Base-by-base conservation (phyloP, 2,329 filamentous ascomycete genomes). In the Aspergillus quadrilineatus region DNA sequence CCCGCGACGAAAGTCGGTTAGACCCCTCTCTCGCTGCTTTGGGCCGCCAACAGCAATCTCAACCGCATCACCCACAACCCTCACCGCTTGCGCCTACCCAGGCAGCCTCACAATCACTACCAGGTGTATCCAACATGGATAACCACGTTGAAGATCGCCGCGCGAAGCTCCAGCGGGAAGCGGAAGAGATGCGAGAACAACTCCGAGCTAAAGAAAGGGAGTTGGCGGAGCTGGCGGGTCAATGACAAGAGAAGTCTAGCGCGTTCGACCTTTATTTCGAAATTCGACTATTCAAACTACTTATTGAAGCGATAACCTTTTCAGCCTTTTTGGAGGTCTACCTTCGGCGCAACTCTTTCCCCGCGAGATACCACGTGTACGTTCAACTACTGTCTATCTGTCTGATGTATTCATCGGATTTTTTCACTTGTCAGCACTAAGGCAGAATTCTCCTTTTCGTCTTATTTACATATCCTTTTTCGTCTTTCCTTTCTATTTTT, bases 161-260 rank as follows among this genome's bases (percentile, higher is more conserved):
- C 48, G 83, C 83, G 7, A 82, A 85, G 47, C 75, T 95, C 48
- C 82, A 87, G 68, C 80, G 85, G 26, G 90, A 95, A 70, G 86
- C 89, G 0, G 89, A 92, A 67, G 80, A 80, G 51, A 94, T 94
- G 85, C 82, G 89, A 37, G 84, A 87, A 69, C 79, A 88, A 71
- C 77, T 92, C 30, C 81, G 85, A 8, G 87, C 84, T 10, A 92
- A 92, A 67, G 89, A 92, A 73, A 80, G 85, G 46, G 89, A 92
- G 66, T 75, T 92, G 55, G 86, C 86, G 48, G 78, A 79, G 37
- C 68, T 83, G 57, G 76, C 73, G 45, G 60, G 59, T 29, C 69
- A 65, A 63, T 63, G 44, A 62, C 49, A 26, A 36, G 22, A 9
- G 17, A 48, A 39, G 17, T 32, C 17, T 17, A 29, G 17, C 14